Conservation (phyloP, 192 early-diverging fungal genomes). For the Gigaspora rosea region DNA sequence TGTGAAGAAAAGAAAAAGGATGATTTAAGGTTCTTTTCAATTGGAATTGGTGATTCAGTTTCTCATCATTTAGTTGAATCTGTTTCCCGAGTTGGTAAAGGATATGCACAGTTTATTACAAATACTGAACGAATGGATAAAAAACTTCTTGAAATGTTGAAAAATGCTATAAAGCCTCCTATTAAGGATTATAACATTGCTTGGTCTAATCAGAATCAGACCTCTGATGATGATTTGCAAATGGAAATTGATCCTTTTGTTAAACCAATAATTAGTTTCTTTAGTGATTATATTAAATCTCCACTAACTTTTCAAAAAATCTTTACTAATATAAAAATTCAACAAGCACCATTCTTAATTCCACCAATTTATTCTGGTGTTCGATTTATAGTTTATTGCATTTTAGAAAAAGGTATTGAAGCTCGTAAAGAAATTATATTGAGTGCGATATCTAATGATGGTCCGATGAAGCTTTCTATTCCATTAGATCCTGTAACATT, state of each 20-base stretch:
- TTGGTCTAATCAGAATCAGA: conserved; percentile 10
- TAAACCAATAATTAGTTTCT: neutral
- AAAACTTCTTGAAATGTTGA: conserved; percentile 58
- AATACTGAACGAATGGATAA: conserved; percentile 51
- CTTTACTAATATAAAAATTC: neutral
- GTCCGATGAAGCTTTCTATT: conserved; percentile 11
- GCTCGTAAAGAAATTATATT: neutral
- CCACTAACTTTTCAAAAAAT: neutral
- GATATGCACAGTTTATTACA: conserved; percentile 50
- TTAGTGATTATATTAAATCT: neutral
- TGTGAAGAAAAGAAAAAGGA: conserved; percentile 10
- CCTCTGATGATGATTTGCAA: neutral
- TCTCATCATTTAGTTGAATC: conserved; percentile 44
- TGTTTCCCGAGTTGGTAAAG: conserved; percentile 50
- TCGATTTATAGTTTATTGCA: conserved; percentile 12
- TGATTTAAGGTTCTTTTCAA: conserved; percentile 46
- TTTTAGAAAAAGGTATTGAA: neutral
- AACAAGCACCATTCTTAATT: neutral
- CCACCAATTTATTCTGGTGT: conserved; percentile 9
- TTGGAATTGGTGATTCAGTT: conserved; percentile 46
- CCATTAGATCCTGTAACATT: neutral
- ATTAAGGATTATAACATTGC: conserved; percentile 48
- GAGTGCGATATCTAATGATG: neutral
- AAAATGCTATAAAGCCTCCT: conserved; percentile 44
- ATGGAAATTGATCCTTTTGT: no score